Percentiles rank a stretch among this genome's conserved stretches.
phyloP scores from a whole-genome alignment of 257 asterid species.

The Oldenlandia corymbosa region DNA sequence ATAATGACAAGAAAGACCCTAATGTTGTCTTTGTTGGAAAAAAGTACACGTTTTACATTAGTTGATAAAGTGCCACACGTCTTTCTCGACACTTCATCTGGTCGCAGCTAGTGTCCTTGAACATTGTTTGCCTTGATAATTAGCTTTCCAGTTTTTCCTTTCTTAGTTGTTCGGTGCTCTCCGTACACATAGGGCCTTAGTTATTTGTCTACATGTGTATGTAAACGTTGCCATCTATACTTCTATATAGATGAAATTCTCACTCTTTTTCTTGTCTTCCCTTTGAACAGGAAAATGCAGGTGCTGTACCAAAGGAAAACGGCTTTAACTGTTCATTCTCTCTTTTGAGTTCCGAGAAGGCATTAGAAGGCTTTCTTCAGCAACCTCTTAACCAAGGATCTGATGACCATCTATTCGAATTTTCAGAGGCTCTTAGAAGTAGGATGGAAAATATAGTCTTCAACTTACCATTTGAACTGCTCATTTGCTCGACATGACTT shows the following conservation, averaged over 20 bases:
- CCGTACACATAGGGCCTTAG: too few species aligned
- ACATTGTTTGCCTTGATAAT: not conserved
- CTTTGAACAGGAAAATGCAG: conserved; percentile 40
- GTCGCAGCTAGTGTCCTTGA: not conserved
- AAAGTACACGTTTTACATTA: not conserved
- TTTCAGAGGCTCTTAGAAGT: conserved; percentile 90
- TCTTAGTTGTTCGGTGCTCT: not conserved
- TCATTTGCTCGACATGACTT: not conserved
- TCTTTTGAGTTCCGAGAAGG: conserved; percentile 45
- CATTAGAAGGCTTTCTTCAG: conserved; percentile 56
- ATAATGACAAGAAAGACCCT: not conserved
- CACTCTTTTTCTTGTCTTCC: not conserved
- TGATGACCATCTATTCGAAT: conserved; percentile 76
- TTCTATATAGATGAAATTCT: not conserved
- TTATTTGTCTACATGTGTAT: too few species aligned
- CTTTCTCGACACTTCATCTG: not conserved
- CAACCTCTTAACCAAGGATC: conserved; percentile 67
- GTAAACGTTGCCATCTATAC: too few species aligned
- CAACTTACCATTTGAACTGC: conserved; percentile 5
- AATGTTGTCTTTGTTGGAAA: not conserved
- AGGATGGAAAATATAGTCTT: conserved; percentile 17
- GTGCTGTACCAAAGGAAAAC: conserved; percentile 43
- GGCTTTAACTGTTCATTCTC: conserved; percentile 38
- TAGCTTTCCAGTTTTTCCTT: not conserved
- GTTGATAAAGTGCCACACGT: not conserved